Conservation (phyloP, 2,329 filamentous ascomycete genomes). For the Fusarium denticulatum region DNA sequence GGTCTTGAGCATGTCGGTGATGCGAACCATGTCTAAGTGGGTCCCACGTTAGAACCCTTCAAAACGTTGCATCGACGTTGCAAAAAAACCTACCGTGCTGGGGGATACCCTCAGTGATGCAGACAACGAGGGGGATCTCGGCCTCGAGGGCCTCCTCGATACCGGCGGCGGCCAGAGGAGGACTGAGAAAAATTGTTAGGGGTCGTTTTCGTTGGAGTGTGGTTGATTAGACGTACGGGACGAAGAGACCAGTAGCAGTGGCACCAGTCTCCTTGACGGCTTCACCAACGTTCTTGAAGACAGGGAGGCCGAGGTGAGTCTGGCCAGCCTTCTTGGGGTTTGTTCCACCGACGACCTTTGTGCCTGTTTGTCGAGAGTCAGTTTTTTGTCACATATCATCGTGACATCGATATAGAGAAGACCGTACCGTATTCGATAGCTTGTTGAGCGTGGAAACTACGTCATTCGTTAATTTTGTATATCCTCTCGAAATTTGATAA, state of each 20-base stretch:
- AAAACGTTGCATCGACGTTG: constrained; percentile 5
- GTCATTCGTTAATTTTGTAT: constrained; percentile 24
- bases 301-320: constrained; percentile 88
- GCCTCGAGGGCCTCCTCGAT: constrained; percentile 96
- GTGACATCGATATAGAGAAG: constrained; percentile 31
- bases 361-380: constrained; percentile 67
- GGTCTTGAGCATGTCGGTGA: constrained; percentile 96
- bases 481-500: not conserved
- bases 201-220: constrained; percentile 10
- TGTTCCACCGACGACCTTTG: constrained; percentile 96
- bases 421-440: constrained; percentile 95
- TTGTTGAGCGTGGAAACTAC: constrained; percentile 95
- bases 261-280: constrained; percentile 91
- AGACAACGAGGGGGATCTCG: constrained; percentile 94
- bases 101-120: constrained; percentile 97
- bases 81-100: constrained; percentile 79
- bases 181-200: constrained; percentile 62
- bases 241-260: constrained; percentile 93
- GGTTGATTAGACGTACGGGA: constrained; percentile 71
- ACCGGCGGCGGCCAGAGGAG: constrained; percentile 89
- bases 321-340: constrained; percentile 98
- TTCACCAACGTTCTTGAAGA: constrained; percentile 89
- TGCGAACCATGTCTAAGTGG: constrained; percentile 91
- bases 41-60: constrained; percentile 21
- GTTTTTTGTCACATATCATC: constrained; percentile 43